Evolutionary conservation across 768 basidiomycete genomes (phyloP), one percentile per base, ranked within the genome.

Genomic region (Mycena chlorophos): DNA sequence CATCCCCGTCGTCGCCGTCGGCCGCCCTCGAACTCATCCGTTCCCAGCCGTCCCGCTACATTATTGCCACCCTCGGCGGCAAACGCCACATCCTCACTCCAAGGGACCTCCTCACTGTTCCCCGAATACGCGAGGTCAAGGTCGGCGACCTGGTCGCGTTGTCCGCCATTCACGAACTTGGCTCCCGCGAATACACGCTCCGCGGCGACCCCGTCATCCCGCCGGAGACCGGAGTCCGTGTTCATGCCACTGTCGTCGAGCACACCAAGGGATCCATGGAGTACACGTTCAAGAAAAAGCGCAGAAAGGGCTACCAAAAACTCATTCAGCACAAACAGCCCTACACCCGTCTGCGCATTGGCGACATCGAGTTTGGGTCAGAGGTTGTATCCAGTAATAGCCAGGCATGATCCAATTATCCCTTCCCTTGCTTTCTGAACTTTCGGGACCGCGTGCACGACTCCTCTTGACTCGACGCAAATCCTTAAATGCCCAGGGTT

Each of bases 251-350:
- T 20, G 94, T 99, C n/a, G 74, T 98, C 43, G 97, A 99, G 73
- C 96, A 99, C 69, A 98, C 97, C 39, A 98, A 95, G 71, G 91
- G 93, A 6, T 81, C 82, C 51, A 89, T 98, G 90, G 90, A 96
- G 73, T 81, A 78, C 64, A 89, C 91, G 52, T 84, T 95, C 75
- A 97, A 98, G 80, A 96, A 95, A 78, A 99, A 98, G 79, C 78
- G 94, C 74, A 87, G 97, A 86, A 98, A 98, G 78, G 94, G 96
- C 10, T 98, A 98, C 75, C 85, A 90, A 74, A 91, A 92, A 75
- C 94, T 91, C 6, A 91, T 98, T 61, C 82, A 85, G 69, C 88
- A 93, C 71, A 98, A 98, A 72, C 93, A 94, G 68, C 89, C 88
- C 2, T 98, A 91, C 76, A 98, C 96, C n/a, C 84, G 94, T 68